Evolutionary conservation across 257 asterid genomes (phyloP).

Genomic region (Solanum paucissectum): DNA sequence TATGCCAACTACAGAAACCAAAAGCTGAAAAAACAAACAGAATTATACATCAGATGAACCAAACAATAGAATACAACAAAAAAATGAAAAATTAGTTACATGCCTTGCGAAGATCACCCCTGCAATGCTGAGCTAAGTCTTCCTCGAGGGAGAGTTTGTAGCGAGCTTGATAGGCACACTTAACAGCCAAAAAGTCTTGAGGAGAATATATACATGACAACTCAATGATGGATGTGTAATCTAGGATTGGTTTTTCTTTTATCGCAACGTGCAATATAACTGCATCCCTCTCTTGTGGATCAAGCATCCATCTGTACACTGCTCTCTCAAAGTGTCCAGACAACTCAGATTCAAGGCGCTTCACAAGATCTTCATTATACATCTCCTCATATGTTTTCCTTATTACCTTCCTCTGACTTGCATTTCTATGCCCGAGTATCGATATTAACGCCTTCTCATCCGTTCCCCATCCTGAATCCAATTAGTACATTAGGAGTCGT

Average conservation of each 20-base stretch:
- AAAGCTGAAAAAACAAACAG: slow-evolving; percentile 19
- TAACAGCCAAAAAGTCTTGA: slow-evolving; percentile 44
- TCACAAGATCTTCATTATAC: slow-evolving; percentile 60
- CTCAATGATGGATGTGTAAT: slow-evolving; percentile 42
- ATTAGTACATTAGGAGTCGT: neutral
- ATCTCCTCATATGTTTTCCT: slow-evolving; percentile 48
- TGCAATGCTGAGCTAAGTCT: slow-evolving; percentile 51
- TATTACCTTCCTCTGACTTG: slow-evolving; percentile 45
- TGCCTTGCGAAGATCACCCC: slow-evolving; percentile 50
- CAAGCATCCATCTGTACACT: slow-evolving; percentile 62
- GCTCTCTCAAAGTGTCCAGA: slow-evolving; percentile 72
- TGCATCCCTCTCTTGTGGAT: slow-evolving; percentile 64
- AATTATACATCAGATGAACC: neutral
- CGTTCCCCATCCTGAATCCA: slow-evolving; percentile 58
- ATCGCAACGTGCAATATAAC: slow-evolving; percentile 47
- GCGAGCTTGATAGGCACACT: slow-evolving; percentile 57
- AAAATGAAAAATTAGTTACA: neutral
- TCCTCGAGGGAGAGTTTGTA: slow-evolving; percentile 67
- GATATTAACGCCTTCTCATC: slow-evolving; percentile 53
- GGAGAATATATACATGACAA: slow-evolving; percentile 36
- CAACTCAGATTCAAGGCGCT: slow-evolving; percentile 67
- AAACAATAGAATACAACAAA: neutral
- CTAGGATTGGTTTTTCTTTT: slow-evolving; percentile 21
- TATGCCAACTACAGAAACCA: slow-evolving; percentile 43
- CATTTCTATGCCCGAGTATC: slow-evolving; percentile 51